Conservation (phyloP, 768 basidiomycete species). For the Lyophyllum decastes region DNA sequence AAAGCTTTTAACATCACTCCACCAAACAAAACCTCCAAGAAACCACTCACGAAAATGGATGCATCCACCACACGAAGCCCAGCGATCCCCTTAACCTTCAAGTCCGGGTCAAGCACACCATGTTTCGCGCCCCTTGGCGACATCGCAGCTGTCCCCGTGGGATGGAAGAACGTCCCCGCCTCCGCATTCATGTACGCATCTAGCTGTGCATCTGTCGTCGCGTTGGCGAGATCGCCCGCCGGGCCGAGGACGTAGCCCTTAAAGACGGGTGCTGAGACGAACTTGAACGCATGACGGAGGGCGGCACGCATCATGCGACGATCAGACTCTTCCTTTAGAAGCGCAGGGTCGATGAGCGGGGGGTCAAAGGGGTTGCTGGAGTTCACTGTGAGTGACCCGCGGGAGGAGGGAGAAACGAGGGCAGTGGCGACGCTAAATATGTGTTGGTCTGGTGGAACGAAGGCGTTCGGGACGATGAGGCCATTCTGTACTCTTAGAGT, state of each 20-base stretch:
- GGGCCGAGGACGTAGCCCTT: constrained; percentile 10
- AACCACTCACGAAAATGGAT: constrained; percentile 24
- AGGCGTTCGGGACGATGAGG: constrained; percentile 12
- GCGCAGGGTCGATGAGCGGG: constrained; percentile 15
- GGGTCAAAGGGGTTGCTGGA: constrained; percentile 13
- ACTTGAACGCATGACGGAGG: constrained; percentile 12
- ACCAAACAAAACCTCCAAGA: background rate
- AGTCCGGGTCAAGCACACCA: constrained; percentile 21
- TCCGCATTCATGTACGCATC: constrained; percentile 23
- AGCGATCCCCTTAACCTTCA: constrained; percentile 33
- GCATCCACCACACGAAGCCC: constrained; percentile 40
- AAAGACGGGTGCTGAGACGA: constrained; percentile 11
- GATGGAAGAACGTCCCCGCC: constrained; percentile 28
- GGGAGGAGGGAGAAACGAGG: constrained; percentile 26
- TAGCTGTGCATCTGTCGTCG: constrained; percentile 26
- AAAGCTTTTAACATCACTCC: background rate
- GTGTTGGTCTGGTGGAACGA: constrained; percentile 17
- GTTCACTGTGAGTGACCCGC: constrained; percentile 26
- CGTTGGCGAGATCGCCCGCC: constrained; percentile 9
- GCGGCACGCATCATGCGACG: constrained; percentile 13
- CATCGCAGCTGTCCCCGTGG: constrained; percentile 31
- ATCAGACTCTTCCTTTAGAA: constrained; percentile 11
- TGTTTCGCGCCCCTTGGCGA: constrained; percentile 22
- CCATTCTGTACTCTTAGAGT: constrained; percentile 12
- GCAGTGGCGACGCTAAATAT: constrained; percentile 18